phyloP scores from a whole-genome alignment of 805 yeast species.

The Suhomyces sp. region DNA sequence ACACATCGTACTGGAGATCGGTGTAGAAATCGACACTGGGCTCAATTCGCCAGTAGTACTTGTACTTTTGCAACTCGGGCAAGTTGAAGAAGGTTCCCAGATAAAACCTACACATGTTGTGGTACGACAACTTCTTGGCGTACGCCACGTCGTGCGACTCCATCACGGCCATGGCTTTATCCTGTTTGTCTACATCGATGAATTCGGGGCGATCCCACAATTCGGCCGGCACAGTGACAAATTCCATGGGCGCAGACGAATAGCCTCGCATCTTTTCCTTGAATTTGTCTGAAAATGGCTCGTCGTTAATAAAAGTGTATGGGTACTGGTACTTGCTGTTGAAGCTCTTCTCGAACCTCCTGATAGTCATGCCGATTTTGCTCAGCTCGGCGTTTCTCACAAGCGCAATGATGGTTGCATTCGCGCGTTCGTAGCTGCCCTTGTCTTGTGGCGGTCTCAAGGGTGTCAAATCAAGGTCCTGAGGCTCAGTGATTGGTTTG shows the following conservation, averaged over 20 bases:
- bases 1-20: slow-evolving; percentile 71
- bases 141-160: slow-evolving; percentile 51
- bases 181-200: slow-evolving; percentile 48
- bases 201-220: slow-evolving; percentile 59
- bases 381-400: slow-evolving; percentile 65
- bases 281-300: slow-evolving; percentile 58
- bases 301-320: slow-evolving; percentile 75
- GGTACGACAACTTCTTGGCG: slow-evolving; percentile 62
- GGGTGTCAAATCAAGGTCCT: slow-evolving; percentile 30
- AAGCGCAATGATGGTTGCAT: slow-evolving; percentile 71
- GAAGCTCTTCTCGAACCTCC: slow-evolving; percentile 60
- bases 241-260: slow-evolving; percentile 31
- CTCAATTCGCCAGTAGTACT: slow-evolving; percentile 80
- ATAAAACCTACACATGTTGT: slow-evolving; percentile 83
- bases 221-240: slow-evolving; percentile 39
- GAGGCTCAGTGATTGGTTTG: slow-evolving; percentile 47
- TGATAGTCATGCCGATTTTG: slow-evolving; percentile 50
- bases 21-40: slow-evolving; percentile 69
- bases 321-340: slow-evolving; percentile 74
- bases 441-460: slow-evolving; percentile 27
- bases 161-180: slow-evolving; percentile 39
- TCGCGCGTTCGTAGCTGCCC: slow-evolving; percentile 44
- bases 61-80: slow-evolving; percentile 57
- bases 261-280: slow-evolving; percentile 39
- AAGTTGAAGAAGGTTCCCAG: slow-evolving; percentile 62